Base-by-base conservation (phyloP, 2,329 filamentous ascomycete species). In the Botryotinia convoluta region DNA sequence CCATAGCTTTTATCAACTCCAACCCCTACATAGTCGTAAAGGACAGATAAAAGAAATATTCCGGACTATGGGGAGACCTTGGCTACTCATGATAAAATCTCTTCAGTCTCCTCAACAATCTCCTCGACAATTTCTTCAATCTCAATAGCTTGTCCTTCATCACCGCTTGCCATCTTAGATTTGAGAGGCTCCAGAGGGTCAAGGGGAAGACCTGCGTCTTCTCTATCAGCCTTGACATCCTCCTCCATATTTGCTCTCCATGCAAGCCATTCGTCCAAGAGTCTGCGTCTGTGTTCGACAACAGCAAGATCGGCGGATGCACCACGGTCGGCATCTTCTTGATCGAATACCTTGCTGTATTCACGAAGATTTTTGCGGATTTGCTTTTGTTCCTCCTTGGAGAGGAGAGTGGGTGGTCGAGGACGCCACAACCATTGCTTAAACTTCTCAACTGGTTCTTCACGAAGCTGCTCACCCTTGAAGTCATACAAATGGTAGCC, bases 401-500 rank as follows among this genome's bases (percentile, higher is more conserved):
- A 91, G 73, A 99, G 92, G 76, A 99, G 90, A n/a, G 93, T 96
- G 12, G 93, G 83, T 32, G 96, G 96, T 61, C 96, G 92, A 32
- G 96, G 96, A 62, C 96, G 92, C 96, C 96, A 99, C 76, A 93
- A 84, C 85, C 95, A 93, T 84, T 99, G 96, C 89, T 98, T 98
- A 89, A 99, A 98, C 84, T 97, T 97, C 78, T 99, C 96, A 74
- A 97, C 88, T 69, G 91, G 91, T 83, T 98, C 93, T 84, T 99
- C 97, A 74, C 94, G 91, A 72, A 99, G 90, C 72, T 92, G 89
- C 79, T 93, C 91, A 77, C 96, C 97, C 83, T 91, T 93, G 89
- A 99, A 99, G 82, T 97, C 95, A 88, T 98, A 98, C 75, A 99
- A 86, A 83, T 98, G 95, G 87, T 97, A 99, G 76, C 96, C 96